These are phyloP conservation scores for Trichosanthes cucumerina DNA, from an alignment of 306 rosid species.

Conservation along the genomic window DNA sequence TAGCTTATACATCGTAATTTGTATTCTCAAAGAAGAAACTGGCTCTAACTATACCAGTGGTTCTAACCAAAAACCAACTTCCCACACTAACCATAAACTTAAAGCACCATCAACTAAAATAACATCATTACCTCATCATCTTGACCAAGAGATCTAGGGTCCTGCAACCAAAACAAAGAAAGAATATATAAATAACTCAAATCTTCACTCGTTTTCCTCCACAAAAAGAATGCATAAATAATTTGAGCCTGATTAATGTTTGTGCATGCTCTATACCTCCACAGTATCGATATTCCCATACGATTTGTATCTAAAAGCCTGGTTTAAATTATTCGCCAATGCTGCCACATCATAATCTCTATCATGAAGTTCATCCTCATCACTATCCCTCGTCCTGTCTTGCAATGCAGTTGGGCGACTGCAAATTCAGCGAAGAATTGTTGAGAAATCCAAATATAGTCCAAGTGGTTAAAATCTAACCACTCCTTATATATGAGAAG, in stretches of 20 bases:
- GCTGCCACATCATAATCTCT: constrained; percentile 93
- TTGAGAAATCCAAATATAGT: not conserved
- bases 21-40: not conserved
- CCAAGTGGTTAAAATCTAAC: not conserved
- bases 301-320: constrained; percentile 82
- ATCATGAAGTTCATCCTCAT: constrained; percentile 82
- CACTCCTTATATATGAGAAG: not conserved
- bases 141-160: constrained; percentile 55
- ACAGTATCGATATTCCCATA: constrained; percentile 88
- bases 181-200: not conserved
- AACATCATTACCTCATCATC: constrained; percentile 70
- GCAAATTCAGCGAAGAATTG: constrained; percentile 17
- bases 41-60: not conserved
- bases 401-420: constrained; percentile 97
- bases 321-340: constrained; percentile 86
- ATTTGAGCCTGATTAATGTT: not conserved
- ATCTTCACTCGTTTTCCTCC: constrained; percentile 8
- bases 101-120: constrained; percentile 12
- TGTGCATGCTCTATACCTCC: constrained; percentile 48
- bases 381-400: constrained; percentile 94
- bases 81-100: constrained; percentile 13
- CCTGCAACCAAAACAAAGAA: constrained; percentile 42
- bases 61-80: constrained; percentile 5
- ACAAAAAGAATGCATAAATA: not conserved
- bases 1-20: not conserved